These are phyloP conservation scores for Aspergillus sp. DNA, from an alignment of 2,329 filamentous ascomycete species.

Conservation along the genomic window DNA sequence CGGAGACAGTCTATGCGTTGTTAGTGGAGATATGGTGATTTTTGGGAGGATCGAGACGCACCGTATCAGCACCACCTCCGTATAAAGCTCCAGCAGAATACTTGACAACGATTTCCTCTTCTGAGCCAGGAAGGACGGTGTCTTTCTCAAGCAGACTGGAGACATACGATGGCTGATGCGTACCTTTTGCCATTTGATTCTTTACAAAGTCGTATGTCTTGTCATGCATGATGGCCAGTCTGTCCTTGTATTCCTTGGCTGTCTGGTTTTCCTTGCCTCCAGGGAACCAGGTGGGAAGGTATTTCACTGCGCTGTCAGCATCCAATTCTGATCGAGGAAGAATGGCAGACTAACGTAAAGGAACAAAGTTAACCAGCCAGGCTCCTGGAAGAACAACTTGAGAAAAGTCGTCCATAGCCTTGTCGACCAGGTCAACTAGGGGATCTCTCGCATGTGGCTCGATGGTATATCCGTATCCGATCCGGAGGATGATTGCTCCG, in stretches of 20 bases:
- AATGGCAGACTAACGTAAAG: neutral
- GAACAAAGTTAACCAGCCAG: neutral
- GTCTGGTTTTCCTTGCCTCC: neutral
- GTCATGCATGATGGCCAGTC: constrained; percentile 20
- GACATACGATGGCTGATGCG: constrained; percentile 41
- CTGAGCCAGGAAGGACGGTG: neutral
- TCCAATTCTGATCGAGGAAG: neutral
- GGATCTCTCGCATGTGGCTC: constrained; percentile 27
- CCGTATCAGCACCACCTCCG: constrained; percentile 14
- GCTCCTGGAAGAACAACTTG: neutral
- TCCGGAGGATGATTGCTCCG: constrained; percentile 44
- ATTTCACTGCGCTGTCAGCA: neutral
- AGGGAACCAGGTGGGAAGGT: neutral
- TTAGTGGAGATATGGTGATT: neutral
- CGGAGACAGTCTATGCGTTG: constrained; percentile 11
- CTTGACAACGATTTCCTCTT: constrained; percentile 10
- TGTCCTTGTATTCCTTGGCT: neutral
- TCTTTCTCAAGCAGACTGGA: constrained; percentile 36
- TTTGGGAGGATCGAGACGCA: neutral
- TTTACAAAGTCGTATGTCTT: constrained; percentile 49
- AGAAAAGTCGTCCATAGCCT: constrained; percentile 20
- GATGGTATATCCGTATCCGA: constrained; percentile 39
- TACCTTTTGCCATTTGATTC: constrained; percentile 39
- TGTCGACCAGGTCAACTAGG: constrained; percentile 45
- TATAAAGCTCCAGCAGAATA: constrained; percentile 9